These are phyloP conservation scores for Nigrospora osmanthi DNA, from an alignment of 2,329 filamentous ascomycete species.

Conservation along the genomic window DNA sequence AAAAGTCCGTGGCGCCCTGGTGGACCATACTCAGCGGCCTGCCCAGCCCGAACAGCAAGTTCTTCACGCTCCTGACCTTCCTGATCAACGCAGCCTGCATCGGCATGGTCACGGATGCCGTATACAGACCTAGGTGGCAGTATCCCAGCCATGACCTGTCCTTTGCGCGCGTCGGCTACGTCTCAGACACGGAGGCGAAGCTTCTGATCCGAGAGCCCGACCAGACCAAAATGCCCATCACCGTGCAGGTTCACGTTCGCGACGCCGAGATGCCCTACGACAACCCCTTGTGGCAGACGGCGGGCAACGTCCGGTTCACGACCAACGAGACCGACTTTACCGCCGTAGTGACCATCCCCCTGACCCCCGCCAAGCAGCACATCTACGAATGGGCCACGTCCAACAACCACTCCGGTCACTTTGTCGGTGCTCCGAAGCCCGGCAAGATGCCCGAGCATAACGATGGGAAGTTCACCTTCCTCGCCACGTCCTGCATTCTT, in stretches of 20 bases:
- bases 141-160: constrained; percentile 69
- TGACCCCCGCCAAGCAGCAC: constrained; percentile 59
- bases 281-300: constrained; percentile 56
- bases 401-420: constrained; percentile 78
- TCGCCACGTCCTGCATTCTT: constrained; percentile 90
- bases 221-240: constrained; percentile 64
- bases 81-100: constrained; percentile 65
- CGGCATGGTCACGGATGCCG: constrained; percentile 65
- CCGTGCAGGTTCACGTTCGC: constrained; percentile 55
- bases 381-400: constrained; percentile 79
- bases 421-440: constrained; percentile 65
- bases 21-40: constrained; percentile 67
- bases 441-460: constrained; percentile 54
- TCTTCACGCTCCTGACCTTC: constrained; percentile 61
- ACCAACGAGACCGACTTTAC: constrained; percentile 80
- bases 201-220: constrained; percentile 83
- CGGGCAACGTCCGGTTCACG: constrained; percentile 57
- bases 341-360: constrained; percentile 55
- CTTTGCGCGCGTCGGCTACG: constrained; percentile 80
- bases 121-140: constrained; percentile 64
- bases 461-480: constrained; percentile 74
- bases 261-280: constrained; percentile 44
- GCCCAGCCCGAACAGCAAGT: constrained; percentile 62
- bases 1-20: constrained; percentile 48
- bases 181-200: constrained; percentile 72